Percentiles rank a stretch among this genome's conserved stretches.
These are phyloP conservation scores for Camillea tinctor DNA, from an alignment of 2,329 filamentous ascomycete species.

Conservation along the genomic window DNA sequence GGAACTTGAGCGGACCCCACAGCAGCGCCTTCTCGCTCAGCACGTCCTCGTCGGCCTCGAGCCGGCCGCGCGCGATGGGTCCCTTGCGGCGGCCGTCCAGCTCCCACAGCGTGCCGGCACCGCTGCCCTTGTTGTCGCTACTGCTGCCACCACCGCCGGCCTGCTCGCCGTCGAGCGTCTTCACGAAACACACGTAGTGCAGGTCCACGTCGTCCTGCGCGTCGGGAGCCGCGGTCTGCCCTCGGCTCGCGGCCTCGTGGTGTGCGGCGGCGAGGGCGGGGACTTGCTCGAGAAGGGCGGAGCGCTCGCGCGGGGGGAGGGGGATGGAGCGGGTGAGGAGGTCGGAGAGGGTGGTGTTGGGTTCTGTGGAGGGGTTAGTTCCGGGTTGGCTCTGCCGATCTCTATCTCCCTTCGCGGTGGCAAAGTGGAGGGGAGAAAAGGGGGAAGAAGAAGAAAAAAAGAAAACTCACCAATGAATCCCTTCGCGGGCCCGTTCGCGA, in stretches of 20 bases:
- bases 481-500: conserved; percentile 72
- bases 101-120: conserved; percentile 63
- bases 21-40: conserved; percentile 73
- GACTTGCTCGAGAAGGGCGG: conserved; percentile 74
- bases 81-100: conserved; percentile 59
- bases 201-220: conserved; percentile 84
- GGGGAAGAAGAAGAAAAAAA: conserved; percentile 26
- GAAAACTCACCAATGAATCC: conserved; percentile 53
- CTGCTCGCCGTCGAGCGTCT: neutral
- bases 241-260: conserved; percentile 69
- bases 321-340: conserved; percentile 71
- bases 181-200: conserved; percentile 88
- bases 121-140: neutral
- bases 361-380: conserved; percentile 34
- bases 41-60: conserved; percentile 65
- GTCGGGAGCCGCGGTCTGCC: conserved; percentile 75
- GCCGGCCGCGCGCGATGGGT: conserved; percentile 52
- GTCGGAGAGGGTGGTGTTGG: conserved; percentile 56
- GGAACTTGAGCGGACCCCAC: conserved; percentile 61
- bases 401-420: neutral
- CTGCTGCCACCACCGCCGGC: neutral
- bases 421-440: neutral
- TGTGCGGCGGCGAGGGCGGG: conserved; percentile 76
- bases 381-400: too few relatives aligned
- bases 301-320: conserved; percentile 63